Percentiles rank a stretch among this genome's conserved stretches.
Evolutionary conservation across 345 rosid species (phyloP).

Genomic region (Aquilaria malaccensis): DNA sequence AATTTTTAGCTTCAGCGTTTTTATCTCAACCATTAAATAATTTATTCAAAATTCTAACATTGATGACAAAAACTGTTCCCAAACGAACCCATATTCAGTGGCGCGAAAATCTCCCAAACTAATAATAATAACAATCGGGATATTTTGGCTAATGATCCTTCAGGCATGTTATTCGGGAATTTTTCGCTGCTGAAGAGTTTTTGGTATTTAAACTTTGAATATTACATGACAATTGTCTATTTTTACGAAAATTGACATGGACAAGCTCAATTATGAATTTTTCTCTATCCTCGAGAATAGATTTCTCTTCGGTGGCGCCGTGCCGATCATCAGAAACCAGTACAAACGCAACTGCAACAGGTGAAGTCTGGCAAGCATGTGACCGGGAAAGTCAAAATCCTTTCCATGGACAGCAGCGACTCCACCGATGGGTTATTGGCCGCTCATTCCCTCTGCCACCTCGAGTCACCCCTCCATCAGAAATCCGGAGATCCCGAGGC

Average conservation of each 20-base stretch:
- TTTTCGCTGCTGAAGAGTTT: too few relatives aligned
- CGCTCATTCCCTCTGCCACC: conserved; percentile 44
- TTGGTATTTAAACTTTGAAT: too few relatives aligned
- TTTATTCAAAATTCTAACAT: too few relatives aligned
- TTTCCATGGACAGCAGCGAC: conserved; percentile 77
- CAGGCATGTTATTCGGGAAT: too few relatives aligned
- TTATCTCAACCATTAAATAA: too few relatives aligned
- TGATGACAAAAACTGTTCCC: too few relatives aligned
- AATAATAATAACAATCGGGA: too few relatives aligned
- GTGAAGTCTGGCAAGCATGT: conserved; percentile 8
- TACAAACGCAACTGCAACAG: conserved; percentile 20
- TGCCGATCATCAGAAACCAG: conserved; percentile 19
- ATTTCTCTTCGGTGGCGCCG: conserved; percentile 65
- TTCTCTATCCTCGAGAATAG: conserved; percentile 88
- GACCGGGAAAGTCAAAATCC: conserved; percentile 59
- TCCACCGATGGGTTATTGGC: conserved; percentile 68
- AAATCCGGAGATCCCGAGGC: conserved; percentile 67
- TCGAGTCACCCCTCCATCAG: conserved; percentile 48
- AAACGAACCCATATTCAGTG: too few relatives aligned
- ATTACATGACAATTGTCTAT: too few relatives aligned
- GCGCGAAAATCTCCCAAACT: too few relatives aligned
- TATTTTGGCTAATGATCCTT: too few relatives aligned
- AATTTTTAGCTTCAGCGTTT: too few relatives aligned
- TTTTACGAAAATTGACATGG: conserved; percentile 5
- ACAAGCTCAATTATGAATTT: conserved; percentile 67